phyloP scores from a whole-genome alignment of 192 early-diverging fungal genomes.

The Coemansia sp. region DNA sequence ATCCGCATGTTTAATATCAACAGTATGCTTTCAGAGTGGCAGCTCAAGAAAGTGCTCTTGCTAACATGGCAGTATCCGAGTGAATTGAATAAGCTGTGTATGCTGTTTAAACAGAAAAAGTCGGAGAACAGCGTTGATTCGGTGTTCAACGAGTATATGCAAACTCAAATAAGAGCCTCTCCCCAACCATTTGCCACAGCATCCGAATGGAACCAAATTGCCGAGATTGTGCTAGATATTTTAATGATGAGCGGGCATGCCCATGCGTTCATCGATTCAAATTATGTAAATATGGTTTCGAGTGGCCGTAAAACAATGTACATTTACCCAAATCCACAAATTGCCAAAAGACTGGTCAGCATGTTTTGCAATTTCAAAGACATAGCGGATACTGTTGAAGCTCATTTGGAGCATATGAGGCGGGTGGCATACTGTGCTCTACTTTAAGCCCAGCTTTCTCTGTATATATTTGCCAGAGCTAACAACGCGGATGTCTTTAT shows the following conservation, averaged over 20 bases:
- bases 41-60: conserved; percentile 15
- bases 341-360: conserved; percentile 12
- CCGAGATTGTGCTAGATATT: neutral
- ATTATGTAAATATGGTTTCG: conserved; percentile 12
- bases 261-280: conserved; percentile 3
- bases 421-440: neutral
- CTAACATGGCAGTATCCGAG: conserved; percentile 21
- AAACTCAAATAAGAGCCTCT: conserved; percentile 9
- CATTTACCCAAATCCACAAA: conserved; percentile 21
- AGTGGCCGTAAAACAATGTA: neutral
- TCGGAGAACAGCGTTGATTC: neutral
- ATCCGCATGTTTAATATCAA: neutral
- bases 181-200: conserved; percentile 13
- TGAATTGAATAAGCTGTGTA: conserved; percentile 11
- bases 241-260: no score
- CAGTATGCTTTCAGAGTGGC: neutral
- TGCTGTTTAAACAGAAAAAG: neutral
- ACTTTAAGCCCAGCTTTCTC: no score
- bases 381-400: neutral
- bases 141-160: neutral
- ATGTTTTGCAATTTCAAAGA: neutral
- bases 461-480: no score
- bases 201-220: neutral
- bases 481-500: no score
- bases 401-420: neutral